Percentiles rank a stretch among this genome's conserved stretches.
phyloP scores from a whole-genome alignment of 1,139 yeast species.

The Hansenula lynferdii region DNA sequence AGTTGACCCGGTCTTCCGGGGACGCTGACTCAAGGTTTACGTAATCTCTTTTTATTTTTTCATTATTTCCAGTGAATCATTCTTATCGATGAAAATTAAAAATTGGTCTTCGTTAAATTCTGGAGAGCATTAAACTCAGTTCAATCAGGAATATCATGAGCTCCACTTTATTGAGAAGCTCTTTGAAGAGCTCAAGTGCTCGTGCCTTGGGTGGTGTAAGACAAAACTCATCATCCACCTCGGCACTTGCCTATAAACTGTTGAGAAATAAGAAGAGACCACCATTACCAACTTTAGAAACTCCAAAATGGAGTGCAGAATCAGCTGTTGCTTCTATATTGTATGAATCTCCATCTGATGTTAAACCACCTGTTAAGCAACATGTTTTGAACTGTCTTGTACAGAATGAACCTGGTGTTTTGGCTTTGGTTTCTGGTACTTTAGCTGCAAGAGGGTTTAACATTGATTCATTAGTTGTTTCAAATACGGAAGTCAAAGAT shows the following conservation, averaged over 20 bases:
- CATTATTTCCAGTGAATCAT: too few relatives aligned
- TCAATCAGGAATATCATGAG: too few relatives aligned
- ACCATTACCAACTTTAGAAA: conserved; percentile 88
- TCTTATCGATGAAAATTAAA: too few relatives aligned
- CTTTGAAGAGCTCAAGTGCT: neutral
- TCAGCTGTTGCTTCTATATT: conserved; percentile 94
- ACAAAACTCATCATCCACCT: conserved; percentile 57
- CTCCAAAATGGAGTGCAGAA: conserved; percentile 93
- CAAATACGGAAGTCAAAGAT: conserved; percentile 94
- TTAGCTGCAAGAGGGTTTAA: conserved; percentile 98
- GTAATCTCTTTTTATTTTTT: too few relatives aligned
- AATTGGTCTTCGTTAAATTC: too few relatives aligned
- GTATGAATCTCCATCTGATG: conserved; percentile 86
- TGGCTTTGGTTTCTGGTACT: conserved; percentile 90
- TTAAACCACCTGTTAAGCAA: conserved; percentile 61
- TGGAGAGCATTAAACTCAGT: too few relatives aligned
- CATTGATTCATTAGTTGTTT: conserved; percentile 94
- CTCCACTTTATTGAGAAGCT: neutral
- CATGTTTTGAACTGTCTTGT: conserved; percentile 95
- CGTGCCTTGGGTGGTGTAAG: conserved; percentile 1
- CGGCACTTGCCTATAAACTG: conserved; percentile 94
- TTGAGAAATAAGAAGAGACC: conserved; percentile 83
- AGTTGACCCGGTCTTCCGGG: too few relatives aligned
- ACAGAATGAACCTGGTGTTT: conserved; percentile 98
- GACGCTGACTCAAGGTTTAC: too few relatives aligned